Percentiles rank a stretch among this genome's conserved stretches.
These are phyloP conservation scores for Cordia subcordata DNA, from an alignment of 257 asterid genomes.

Conservation along the genomic window DNA sequence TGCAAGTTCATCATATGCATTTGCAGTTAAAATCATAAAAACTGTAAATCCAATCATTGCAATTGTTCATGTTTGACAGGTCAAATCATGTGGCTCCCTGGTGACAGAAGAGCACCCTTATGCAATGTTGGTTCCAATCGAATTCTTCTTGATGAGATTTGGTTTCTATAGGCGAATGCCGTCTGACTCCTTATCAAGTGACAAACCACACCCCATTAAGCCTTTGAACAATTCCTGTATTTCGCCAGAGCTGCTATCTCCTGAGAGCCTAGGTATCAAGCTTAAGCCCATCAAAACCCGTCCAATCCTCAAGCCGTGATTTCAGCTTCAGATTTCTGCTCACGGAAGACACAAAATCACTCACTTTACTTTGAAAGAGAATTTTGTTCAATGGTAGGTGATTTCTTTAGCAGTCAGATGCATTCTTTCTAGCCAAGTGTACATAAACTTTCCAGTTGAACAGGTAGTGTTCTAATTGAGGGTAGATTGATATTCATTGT, in stretches of 20 bases:
- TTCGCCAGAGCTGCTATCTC: slow-evolving; percentile 18
- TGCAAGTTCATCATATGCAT: too few relatives aligned
- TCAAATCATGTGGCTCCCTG: slow-evolving; percentile 70
- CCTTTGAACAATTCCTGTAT: slow-evolving; percentile 20
- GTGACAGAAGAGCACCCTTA: slow-evolving; percentile 82
- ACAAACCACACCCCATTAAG: slow-evolving; percentile 1
- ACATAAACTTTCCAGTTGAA: not conserved
- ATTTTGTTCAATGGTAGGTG: not conserved
- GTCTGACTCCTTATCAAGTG: slow-evolving; percentile 4
- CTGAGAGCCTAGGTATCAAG: slow-evolving; percentile 20
- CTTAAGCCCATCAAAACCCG: slow-evolving; percentile 27
- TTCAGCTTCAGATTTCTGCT: too few relatives aligned
- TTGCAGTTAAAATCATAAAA: too few relatives aligned
- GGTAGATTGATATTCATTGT: not conserved
- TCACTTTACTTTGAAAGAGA: not conserved
- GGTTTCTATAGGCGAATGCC: slow-evolving; percentile 43
- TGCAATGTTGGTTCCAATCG: slow-evolving; percentile 67
- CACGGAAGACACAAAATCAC: not conserved
- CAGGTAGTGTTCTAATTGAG: too few relatives aligned
- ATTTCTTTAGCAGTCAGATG: not conserved
- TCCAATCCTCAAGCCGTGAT: slow-evolving; percentile 4
- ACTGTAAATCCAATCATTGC: too few relatives aligned
- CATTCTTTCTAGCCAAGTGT: not conserved
- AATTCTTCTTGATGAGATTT: slow-evolving; percentile 64
- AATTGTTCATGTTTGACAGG: slow-evolving; percentile 24